Percentiles rank a stretch among this genome's conserved stretches.
These are phyloP conservation scores for Atkinsonella hypoxylon DNA, from an alignment of 2,329 filamentous ascomycete species.

Conservation along the genomic window DNA sequence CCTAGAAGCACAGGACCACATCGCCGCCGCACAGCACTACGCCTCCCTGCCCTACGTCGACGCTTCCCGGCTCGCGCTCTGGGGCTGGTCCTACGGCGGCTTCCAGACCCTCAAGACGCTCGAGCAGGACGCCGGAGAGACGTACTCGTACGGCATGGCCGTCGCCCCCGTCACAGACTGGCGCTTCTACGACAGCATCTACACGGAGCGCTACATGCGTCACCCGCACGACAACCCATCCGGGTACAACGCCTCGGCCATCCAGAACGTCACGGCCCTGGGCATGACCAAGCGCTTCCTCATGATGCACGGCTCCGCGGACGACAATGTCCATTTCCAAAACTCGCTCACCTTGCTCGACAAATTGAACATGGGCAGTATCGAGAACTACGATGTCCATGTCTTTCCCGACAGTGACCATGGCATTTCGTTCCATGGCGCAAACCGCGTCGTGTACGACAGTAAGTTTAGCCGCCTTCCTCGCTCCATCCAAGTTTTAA, in stretches of 20 bases:
- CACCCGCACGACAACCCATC: conserved; percentile 69
- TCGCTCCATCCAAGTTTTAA: too few species aligned
- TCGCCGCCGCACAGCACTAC: conserved; percentile 78
- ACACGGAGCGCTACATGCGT: conserved; percentile 96
- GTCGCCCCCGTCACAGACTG: conserved; percentile 98
- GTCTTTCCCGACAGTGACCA: conserved; percentile 96
- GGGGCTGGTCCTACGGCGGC: conserved; percentile 97
- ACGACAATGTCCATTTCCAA: conserved; percentile 97
- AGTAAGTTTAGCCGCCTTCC: conserved; percentile 44
- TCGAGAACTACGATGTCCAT: conserved; percentile 94
- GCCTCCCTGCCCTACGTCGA: conserved; percentile 75
- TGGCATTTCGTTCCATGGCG: conserved; percentile 88
- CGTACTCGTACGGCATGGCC: conserved; percentile 94
- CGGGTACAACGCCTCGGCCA: conserved; percentile 66
- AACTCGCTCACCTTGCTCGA: conserved; percentile 84
- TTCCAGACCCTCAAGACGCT: conserved; percentile 93
- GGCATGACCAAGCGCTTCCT: conserved; percentile 73
- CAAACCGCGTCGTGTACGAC: conserved; percentile 81
- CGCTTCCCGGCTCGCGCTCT: conserved; percentile 71
- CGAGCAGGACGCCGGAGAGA: conserved; percentile 77
- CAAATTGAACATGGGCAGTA: conserved; percentile 63
- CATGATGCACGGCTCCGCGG: conserved; percentile 89
- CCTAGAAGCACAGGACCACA: conserved; percentile 82
- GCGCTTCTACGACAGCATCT: conserved; percentile 89
- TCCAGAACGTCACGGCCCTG: conserved; percentile 64